A percentile compares a stretch with the other conserved stretches of the same genome.
Conservation (phyloP, 202 grass and related monocot genomes). For the Thinopyrum obtusiflorum region DNA sequence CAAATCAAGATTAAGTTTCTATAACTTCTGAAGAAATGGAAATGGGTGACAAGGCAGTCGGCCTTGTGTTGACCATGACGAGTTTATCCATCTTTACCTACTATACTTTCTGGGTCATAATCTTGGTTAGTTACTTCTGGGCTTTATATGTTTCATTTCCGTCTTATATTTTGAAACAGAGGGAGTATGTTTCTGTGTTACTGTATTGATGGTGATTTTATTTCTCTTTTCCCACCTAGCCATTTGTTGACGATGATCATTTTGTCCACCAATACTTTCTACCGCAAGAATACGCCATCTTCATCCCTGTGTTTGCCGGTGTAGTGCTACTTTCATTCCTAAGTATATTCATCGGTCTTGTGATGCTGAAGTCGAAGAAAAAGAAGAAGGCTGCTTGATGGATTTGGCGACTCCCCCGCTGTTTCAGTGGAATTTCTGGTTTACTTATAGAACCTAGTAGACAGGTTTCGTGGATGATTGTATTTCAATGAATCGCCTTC, state of each 20-base stretch:
- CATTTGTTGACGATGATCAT: constrained; percentile 73
- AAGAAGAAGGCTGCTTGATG: constrained; percentile 60
- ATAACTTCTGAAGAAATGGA: constrained; percentile 47
- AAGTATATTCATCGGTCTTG: constrained; percentile 66
- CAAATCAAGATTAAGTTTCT: not conserved
- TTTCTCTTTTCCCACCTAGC: constrained; percentile 37
- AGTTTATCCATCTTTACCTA: constrained; percentile 85
- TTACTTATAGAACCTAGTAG: not conserved
- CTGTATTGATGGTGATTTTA: constrained; percentile 14
- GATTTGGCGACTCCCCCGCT: not conserved
- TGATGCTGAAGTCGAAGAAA: constrained; percentile 86
- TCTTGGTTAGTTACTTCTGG: constrained; percentile 61
- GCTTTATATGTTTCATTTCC: constrained; percentile 7
- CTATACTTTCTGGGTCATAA: constrained; percentile 85
- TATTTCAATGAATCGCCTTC: not conserved
- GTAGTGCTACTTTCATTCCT: constrained; percentile 75
- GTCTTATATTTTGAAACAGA: no score
- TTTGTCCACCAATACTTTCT: constrained; percentile 78
- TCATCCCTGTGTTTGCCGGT: constrained; percentile 62
- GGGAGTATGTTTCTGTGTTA: not conserved
- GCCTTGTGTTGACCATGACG: constrained; percentile 66
- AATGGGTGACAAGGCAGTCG: constrained; percentile 65
- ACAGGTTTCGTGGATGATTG: not conserved
- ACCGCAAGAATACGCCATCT: constrained; percentile 64
- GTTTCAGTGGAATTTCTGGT: not conserved